Evolutionary conservation across 2,329 filamentous ascomycete genomes (phyloP).

Genomic region (Davidsoniella neocaledoniae): DNA sequence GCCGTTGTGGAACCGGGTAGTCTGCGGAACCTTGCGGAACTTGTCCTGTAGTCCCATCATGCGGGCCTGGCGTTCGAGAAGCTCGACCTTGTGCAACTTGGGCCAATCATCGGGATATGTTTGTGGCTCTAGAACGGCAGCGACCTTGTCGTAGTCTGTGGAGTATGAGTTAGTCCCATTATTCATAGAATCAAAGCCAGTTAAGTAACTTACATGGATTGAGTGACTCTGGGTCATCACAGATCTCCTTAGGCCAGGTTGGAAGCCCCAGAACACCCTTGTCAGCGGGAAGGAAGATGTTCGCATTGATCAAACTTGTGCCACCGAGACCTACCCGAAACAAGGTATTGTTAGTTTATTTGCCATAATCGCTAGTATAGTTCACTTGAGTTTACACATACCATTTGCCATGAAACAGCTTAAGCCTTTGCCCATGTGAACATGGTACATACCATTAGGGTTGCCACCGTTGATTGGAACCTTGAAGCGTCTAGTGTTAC

Average conservation of each 20-base stretch:
- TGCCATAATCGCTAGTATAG: not conserved
- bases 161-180: not conserved
- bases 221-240: constrained; percentile 25
- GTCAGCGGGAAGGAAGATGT: constrained; percentile 47
- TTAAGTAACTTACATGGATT: constrained; percentile 28
- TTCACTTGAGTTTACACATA: constrained; percentile 16
- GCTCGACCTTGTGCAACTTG: constrained; percentile 36
- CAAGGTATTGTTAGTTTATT: not conserved
- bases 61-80: constrained; percentile 40
- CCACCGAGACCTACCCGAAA: constrained; percentile 37
- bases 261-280: constrained; percentile 33
- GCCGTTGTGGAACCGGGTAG: constrained; percentile 44
- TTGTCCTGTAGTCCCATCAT: constrained; percentile 32
- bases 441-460: constrained; percentile 45
- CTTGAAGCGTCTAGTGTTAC: constrained; percentile 20
- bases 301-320: constrained; percentile 49
- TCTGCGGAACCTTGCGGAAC: constrained; percentile 41
- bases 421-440: constrained; percentile 45
- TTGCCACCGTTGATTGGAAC: constrained; percentile 31
- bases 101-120: constrained; percentile 42
- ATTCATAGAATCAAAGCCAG: not conserved
- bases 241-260: constrained; percentile 42
- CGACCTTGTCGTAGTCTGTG: constrained; percentile 40
- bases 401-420: constrained; percentile 45
- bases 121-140: constrained; percentile 38